These are phyloP conservation scores for Cercis canadensis DNA, from an alignment of 306 rosid species.

Conservation along the genomic window DNA sequence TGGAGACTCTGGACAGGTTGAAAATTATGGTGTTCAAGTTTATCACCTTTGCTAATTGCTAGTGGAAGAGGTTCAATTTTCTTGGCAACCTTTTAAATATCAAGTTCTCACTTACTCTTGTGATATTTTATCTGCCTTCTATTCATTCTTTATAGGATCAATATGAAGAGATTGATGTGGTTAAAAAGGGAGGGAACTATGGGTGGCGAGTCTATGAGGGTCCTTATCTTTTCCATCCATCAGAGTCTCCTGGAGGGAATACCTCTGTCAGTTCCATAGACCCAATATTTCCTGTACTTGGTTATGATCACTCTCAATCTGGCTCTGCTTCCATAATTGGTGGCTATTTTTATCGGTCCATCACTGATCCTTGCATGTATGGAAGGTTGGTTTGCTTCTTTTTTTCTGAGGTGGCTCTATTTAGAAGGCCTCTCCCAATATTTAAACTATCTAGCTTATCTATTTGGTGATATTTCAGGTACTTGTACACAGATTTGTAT, in stretches of 20 bases:
- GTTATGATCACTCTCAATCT: slow-evolving; percentile 44
- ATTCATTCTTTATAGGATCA: slow-evolving; percentile 35
- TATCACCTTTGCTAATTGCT: neutral
- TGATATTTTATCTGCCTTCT: slow-evolving; percentile 3
- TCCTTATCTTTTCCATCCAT: slow-evolving; percentile 34
- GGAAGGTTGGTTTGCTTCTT: slow-evolving; percentile 37
- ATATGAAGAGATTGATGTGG: slow-evolving; percentile 48
- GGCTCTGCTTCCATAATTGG: slow-evolving; percentile 46
- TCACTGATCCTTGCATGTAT: slow-evolving; percentile 50
- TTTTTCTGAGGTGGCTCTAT: neutral
- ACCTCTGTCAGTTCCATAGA: slow-evolving; percentile 37
- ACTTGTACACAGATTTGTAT: slow-evolving; percentile 44
- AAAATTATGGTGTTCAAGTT: neutral
- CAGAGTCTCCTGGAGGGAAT: slow-evolving; percentile 38
- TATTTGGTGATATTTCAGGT: slow-evolving; percentile 26
- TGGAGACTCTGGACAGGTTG: slow-evolving; percentile 50
- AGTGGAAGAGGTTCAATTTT: neutral
- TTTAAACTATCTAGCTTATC: neutral
- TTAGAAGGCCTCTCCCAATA: neutral
- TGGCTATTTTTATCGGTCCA: slow-evolving; percentile 49
- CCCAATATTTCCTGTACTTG: slow-evolving; percentile 44
- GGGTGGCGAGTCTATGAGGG: slow-evolving; percentile 56
- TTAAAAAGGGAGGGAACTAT: slow-evolving; percentile 49
- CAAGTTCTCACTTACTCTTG: neutral
- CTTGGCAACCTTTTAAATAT: neutral